Base-by-base conservation (phyloP, 1,284 basidiomycete genomes). In the Heliocybe sulcata region DNA sequence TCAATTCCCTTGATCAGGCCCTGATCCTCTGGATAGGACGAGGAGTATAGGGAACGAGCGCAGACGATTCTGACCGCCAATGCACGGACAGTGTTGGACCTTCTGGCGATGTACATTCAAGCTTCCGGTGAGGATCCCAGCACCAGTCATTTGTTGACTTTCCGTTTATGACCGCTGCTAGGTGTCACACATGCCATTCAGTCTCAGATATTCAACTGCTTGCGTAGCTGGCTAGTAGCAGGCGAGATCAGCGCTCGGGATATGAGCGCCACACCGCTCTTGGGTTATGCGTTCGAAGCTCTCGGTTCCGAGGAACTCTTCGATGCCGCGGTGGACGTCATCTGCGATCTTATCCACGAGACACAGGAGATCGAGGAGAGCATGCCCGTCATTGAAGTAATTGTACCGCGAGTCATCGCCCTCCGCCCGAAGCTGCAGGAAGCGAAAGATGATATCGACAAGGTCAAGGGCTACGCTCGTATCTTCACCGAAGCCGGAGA, bases 341-440 rank as follows among this genome's bases (percentile, higher is more conserved):
- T 98, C 54, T 96, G 93, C 70, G 94, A 98, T 66, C 73, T 98
- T 60, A 95, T 99, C 57, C 94, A 98, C 70, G 97, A 99, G 69
- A 99, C 97, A 0, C 96, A 98, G 71, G 97, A 99, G 70, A 80
- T 98, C 25, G 87, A 97, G 59, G 96, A 99, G 51, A 96, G 95
- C 67, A 90, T 95, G 83, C 72, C 81, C 14, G 83, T 91, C 59
- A 94, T 99, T 61, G 81, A 97, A 67, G 75, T 86, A 56, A 87
- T 99, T 54, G 84, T 99, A 0, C 92, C 93, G 0, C 79, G 82
- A 20, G 77, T 98, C 45, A 87, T 95, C 55, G 81, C 80, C 1
- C 71, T 98, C 42, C 83, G 81, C 56, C 77, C 83, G 1, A 76
- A 80, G 57, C 74, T 98, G 49, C 63, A 71, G n/a, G 72, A 76